Percentiles rank a stretch among this genome's conserved stretches.
Conservation (phyloP, 805 yeast genomes). For the Barnettozyma sp. region DNA sequence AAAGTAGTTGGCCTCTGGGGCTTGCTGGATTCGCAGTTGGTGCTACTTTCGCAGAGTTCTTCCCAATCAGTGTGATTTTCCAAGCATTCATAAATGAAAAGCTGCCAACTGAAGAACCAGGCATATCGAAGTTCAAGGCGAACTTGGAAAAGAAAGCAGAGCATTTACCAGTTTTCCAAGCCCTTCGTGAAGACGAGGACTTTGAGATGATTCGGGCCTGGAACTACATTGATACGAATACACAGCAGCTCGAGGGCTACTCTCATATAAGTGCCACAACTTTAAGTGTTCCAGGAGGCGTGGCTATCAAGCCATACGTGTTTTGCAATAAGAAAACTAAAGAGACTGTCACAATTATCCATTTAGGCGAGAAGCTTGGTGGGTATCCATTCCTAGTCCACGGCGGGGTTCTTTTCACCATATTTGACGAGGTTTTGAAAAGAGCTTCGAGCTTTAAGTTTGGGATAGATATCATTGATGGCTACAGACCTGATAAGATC, state of each 20-base stretch:
- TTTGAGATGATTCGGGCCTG: conserved; percentile 35
- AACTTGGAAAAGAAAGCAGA: conserved; percentile 41
- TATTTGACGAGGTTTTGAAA: conserved; percentile 70
- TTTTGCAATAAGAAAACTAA: conserved; percentile 50
- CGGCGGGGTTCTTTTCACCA: conserved; percentile 81
- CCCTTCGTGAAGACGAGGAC: conserved; percentile 34
- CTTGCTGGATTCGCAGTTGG: conserved; percentile 29
- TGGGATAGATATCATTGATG: conserved; percentile 26
- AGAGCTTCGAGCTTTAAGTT: conserved; percentile 38
- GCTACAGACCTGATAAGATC: conserved; percentile 35
- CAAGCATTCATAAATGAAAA: conserved; percentile 21
- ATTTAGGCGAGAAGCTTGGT: conserved; percentile 68
- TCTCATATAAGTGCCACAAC: conserved; percentile 41
- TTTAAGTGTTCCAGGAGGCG: conserved; percentile 68
- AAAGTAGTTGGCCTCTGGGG: conserved; percentile 12
- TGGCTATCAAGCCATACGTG: conserved; percentile 65
- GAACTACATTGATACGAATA: conserved; percentile 39
- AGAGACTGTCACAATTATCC: conserved; percentile 62
- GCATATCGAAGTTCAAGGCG: conserved; percentile 25
- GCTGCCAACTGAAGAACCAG: conserved; percentile 22
- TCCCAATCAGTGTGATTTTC: conserved; percentile 30
- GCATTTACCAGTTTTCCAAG: conserved; percentile 43
- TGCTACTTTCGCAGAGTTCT: conserved; percentile 28
- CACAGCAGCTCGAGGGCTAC: conserved; percentile 15
- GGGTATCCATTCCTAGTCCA: conserved; percentile 87